phyloP scores from a whole-genome alignment of 2,329 filamentous ascomycete species.

The Geosmithia putterillii region DNA sequence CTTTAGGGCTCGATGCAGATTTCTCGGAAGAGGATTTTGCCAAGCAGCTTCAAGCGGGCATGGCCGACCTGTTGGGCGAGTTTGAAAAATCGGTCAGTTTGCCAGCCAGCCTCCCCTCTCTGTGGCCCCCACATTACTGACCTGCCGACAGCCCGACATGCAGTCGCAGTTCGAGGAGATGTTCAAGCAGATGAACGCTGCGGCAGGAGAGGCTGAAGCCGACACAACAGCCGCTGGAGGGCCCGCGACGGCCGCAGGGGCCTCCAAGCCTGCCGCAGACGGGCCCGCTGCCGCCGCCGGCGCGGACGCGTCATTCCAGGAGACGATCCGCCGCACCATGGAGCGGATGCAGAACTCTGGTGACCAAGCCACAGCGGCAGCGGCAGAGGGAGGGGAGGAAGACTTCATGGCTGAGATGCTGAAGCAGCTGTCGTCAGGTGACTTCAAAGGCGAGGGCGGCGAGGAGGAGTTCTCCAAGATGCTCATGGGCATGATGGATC shows the following conservation, averaged over 20 bases:
- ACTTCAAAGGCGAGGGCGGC: constrained; percentile 29
- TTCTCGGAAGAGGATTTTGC: constrained; percentile 68
- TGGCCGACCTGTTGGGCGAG: constrained; percentile 71
- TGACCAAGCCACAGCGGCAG: constrained; percentile 70
- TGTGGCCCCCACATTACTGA: background rate
- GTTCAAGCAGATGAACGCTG: constrained; percentile 57
- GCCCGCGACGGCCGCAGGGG: constrained; percentile 7
- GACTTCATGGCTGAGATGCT: constrained; percentile 88
- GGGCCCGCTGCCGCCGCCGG: constrained; percentile 23
- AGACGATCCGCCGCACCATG: constrained; percentile 89
- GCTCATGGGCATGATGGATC: constrained; percentile 97
- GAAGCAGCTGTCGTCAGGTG: constrained; percentile 61
- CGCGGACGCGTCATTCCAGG: constrained; percentile 65
- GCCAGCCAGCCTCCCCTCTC: background rate
- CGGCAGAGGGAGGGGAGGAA: constrained; percentile 52
- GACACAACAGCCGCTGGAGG: constrained; percentile 14
- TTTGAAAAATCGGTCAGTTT: constrained; percentile 45
- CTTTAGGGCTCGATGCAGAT: constrained; percentile 20
- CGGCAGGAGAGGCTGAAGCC: constrained; percentile 20
- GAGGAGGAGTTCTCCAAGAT: constrained; percentile 92
- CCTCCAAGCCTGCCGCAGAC: constrained; percentile 11
- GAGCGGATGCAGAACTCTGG: constrained; percentile 88
- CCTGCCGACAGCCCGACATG: constrained; percentile 47
- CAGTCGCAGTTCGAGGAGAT: constrained; percentile 68
- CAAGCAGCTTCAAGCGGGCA: constrained; percentile 76